Evolutionary conservation across 2,329 filamentous ascomycete genomes (phyloP), one percentile per base, ranked within the genome.

Genomic region (Fusarium nanum): DNA sequence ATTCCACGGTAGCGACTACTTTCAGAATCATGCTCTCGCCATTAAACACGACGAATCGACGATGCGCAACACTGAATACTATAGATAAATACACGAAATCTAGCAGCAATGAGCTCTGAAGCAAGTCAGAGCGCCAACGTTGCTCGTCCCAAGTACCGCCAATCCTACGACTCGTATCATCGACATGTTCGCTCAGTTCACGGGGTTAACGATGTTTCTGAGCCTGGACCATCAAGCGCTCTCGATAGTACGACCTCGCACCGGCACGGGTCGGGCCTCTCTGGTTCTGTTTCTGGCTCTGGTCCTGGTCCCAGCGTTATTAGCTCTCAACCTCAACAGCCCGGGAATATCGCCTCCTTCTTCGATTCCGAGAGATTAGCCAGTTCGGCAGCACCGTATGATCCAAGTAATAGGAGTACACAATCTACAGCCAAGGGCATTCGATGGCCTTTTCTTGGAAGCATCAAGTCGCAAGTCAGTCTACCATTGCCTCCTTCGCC

Each of bases 371-470:
- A 76, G 55, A 53, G 76, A 47, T 55, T 75, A 46, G 73, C 73
- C 13, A 68, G 34, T 30, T 71, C 72, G 14, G 58, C 72, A 7
- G 70, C 70, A n/a, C 63, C 71, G 6, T 61, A 56, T 34, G 68
- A 67, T 25, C 59, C 63, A 13, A 61, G 54, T 2, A 62, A 60
- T 18, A 48, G 49, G 18, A 42, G 60, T n/a, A 56, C 64, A 16
- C 61, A 62, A 23, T 49, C 57, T 13, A 56, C 56, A 41, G 53
- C 45, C 7, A 59, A 48, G 22, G 60, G 60, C 6, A 60, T 73
- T 11, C 66, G 73, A 27, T 76, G 74, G 74, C 74, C 74, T 10
- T 76, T 76, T 56, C 69, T 76, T 0, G 74, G 74, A 44, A 76
- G 74, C 54, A 68, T 76, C 48, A 68, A 65, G 34, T 75, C 73